Evolutionary conservation across 257 asterid species (phyloP), one percentile per base, ranked within the genome.

Genomic region (Ilex asprella): DNA sequence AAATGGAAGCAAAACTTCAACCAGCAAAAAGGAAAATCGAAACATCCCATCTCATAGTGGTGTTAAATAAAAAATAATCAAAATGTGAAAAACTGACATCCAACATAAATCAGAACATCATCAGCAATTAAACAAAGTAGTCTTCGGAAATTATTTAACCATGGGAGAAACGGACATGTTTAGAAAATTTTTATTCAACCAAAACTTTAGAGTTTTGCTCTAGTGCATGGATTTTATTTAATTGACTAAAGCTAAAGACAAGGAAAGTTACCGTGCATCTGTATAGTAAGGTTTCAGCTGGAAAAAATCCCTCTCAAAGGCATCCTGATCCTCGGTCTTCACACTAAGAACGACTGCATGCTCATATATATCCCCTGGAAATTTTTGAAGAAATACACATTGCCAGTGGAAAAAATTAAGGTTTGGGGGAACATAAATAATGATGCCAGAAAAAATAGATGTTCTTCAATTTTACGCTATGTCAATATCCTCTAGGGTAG

Each of bases 211-310:
- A 21, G 27, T 0, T 21, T 21, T 21, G 27, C 27, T 21, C 0
- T 21, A 21, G 27, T 21, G 27, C 27, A 21, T 21, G 57, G 11
- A 3, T 53, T 14, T 53, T 53, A 1, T 21, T 21, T 0, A 10
- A 21, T 6, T 21, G 8, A 3, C 30, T 53, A 14, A 53, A 53
- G 30, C 10, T 6, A 53, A 30, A 47, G 6, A 59, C 47, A 56
- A 10, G 63, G 46, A 64, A 56, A 69, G n/a, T 77, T 81, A 93
- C 97, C 89, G 73, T 62, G 96, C 85, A 78, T 93, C 96, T 12
- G 95, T 89, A 59, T 93, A 93, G 75, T 89, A 93, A 51, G 99
- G 96, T 70, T 93, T 93, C 69, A 89, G 83, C 71, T 89, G 99
- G 74, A 78, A 86, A 75, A 85, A 93, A 71, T 93, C 97, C 75